Evolutionary conservation across 2,329 filamentous ascomycete genomes (phyloP), one percentile per base, ranked within the genome.

Genomic region (Sclerotinia glacialis): DNA sequence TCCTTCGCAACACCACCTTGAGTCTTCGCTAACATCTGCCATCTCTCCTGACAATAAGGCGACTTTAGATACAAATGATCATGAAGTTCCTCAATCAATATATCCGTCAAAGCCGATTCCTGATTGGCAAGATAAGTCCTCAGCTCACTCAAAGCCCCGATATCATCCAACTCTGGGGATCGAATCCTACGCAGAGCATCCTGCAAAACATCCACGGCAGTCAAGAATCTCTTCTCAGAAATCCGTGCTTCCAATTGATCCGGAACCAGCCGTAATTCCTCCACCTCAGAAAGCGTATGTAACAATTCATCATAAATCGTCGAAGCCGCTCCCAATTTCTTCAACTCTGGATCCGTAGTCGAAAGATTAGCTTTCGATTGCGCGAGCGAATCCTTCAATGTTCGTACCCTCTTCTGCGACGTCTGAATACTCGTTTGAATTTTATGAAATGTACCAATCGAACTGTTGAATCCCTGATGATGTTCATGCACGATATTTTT

Each of bases 381-480:
- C 18, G 88, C 85, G 67, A 99, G 82, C n/a, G 92, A 92, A 67
- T 93, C 87, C 77, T 94, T 95, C 69, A 99, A 82, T 16, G 83
- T 82, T 67, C 94, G 87, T 64, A 99, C 92, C 68, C 92, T 88
- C 74, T 88, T 88, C 78, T 99, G 95, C 21, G 93, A 97, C 61
- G 86, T 83, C 74, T 94, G 91, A 71, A 99, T 95, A 78, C 92
- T 97, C 63, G 89, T 87, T 78, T 99, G 95, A 69, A 99, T 99
- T 79, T 96, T 97, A 82, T 99, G 96, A 76, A 98, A 99, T 26
- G 94, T 98, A 78, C 94, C 95, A 70, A 99, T 98, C 61, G 94
- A 97, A 78, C 92, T 97, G 80, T 98, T 99, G 84, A 99, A 99
- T 56, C 95, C 96, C 78, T 99, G 95, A 76, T 99, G 94, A 76